phyloP scores from a whole-genome alignment of 2,329 filamentous ascomycete genomes.

The Immersiporthe knoxdaviesiana region DNA sequence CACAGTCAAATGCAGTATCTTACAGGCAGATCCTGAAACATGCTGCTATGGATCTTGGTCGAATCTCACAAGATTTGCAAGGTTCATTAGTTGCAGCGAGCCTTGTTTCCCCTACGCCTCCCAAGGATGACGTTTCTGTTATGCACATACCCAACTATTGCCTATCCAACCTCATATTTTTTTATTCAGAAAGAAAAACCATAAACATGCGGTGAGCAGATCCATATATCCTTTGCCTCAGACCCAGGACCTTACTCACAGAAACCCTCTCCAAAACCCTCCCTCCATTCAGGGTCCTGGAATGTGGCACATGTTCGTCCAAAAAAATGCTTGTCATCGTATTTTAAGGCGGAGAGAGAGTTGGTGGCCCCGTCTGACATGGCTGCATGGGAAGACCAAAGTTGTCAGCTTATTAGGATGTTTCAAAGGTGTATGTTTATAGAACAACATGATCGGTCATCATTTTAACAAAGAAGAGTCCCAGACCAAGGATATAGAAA shows the following conservation, averaged over 20 bases:
- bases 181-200: not conserved
- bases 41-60: not conserved
- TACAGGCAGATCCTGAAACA: too few relatives aligned
- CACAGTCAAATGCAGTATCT: too few relatives aligned
- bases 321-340: not conserved
- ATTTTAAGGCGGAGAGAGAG: not conserved
- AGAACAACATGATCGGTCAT: not conserved
- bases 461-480: not conserved
- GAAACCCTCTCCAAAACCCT: not conserved
- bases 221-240: constrained; percentile 1
- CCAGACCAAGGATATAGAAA: too few relatives aligned
- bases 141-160: not conserved
- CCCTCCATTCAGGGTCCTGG: constrained; percentile 9
- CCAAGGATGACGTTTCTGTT: not conserved
- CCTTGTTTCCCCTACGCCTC: not conserved
- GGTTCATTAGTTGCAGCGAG: too few relatives aligned
- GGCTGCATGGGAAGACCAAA: not conserved
- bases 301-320: constrained; percentile 17
- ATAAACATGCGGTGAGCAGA: not conserved
- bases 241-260: constrained; percentile 16
- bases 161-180: not conserved
- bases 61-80: not conserved
- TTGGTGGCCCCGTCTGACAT: not conserved
- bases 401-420: constrained; percentile 11
- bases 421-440: not conserved